These are phyloP conservation scores for Carex littledalei DNA, from an alignment of 176 grass and related monocot genomes.

Conservation along the genomic window DNA sequence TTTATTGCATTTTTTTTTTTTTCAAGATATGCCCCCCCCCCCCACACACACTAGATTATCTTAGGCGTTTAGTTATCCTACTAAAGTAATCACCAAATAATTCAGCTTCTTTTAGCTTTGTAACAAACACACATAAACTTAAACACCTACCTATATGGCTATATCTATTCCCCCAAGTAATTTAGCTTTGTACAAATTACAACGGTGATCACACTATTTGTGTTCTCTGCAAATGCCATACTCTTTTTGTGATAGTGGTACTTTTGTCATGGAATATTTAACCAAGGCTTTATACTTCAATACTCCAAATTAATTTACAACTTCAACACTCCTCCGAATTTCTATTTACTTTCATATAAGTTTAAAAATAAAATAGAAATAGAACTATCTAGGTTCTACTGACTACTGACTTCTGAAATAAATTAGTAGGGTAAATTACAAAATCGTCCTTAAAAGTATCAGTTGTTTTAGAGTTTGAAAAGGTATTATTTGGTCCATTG, in stretches of 20 bases:
- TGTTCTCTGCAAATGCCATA: background rate
- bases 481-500: background rate
- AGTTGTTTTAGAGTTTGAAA: background rate
- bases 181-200: background rate
- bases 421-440: background rate
- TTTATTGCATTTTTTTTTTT: background rate
- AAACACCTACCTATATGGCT: background rate
- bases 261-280: background rate
- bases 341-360: background rate
- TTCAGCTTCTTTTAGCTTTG: conserved; percentile 15
- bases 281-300: background rate
- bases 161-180: background rate
- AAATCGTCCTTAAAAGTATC: background rate
- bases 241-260: background rate
- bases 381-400: background rate
- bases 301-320: background rate
- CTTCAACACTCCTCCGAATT: background rate
- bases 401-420: background rate
- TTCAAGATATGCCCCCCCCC: background rate
- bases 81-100: background rate
- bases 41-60: background rate
- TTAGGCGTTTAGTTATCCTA: background rate
- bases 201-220: conserved; percentile 2
- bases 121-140: background rate
- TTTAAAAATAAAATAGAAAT: background rate